Evolutionary conservation across 2,329 filamentous ascomycete genomes (phyloP), one percentile per base, ranked within the genome.

Genomic region (Talaromyces sp.): DNA sequence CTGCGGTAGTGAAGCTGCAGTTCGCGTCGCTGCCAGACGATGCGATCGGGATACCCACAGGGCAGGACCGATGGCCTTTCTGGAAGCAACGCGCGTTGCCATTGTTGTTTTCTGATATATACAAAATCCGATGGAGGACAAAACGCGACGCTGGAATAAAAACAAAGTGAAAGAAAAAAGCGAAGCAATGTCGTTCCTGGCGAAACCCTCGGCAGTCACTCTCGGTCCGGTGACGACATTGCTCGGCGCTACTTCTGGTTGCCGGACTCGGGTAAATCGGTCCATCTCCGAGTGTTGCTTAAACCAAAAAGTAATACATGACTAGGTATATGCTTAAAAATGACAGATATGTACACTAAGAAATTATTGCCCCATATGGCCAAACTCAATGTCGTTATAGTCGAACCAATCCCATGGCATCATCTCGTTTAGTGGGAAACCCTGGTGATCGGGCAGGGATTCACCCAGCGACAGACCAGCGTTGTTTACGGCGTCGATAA

Each of bases 401-500:
- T 82, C 81, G 28, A 85, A 71, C 81, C 84, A 85, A 63, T 86
- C 82, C 71, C 84, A 81, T 62, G 81, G 82, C 44, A 80, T 80
- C 72, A 84, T 80, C 54, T 88, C 84, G 44, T 87, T 84, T 75
- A 85, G 82, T 0, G 83, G 82, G 9, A 88, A 62, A 2, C 55
- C 57, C n/a, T 56, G 60, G 27, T 62, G 75, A 64, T 84, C 82
- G 6, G 81, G 80, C 61, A 85, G 79, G 2, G 78, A 80, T 2
- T 62, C 60, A 9, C 85, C 83, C 63, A 88, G 84, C 17, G 82
- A 81, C 28, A 85, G 82, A 4, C 83, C 85, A 0, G 85, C 84
- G 64, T 85, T 82, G 67, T 87, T 88, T 30, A 89, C 80, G 4
- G 86, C 85, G 65, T 88, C 85, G 5, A 85, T 81, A 54, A 89